Evolutionary conservation across 1,284 basidiomycete genomes (phyloP).

Genomic region (Pterula multifida): DNA sequence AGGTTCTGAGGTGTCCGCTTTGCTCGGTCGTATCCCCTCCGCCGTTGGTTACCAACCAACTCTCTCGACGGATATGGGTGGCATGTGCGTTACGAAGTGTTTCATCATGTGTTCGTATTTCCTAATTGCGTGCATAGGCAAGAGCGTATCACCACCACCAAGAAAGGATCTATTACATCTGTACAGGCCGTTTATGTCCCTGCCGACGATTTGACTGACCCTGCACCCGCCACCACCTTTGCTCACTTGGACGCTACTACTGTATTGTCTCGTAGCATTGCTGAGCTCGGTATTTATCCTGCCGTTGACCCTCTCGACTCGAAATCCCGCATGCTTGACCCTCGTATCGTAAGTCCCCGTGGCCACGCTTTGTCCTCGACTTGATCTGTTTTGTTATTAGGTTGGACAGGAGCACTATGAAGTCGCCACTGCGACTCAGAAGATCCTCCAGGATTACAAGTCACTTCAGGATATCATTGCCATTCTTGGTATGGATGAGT

Average conservation of each 20-base stretch:
- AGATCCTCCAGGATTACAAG: constrained; percentile 99
- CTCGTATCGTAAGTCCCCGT: constrained; percentile 75
- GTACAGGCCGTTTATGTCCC: constrained; percentile 99
- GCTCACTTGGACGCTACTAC: constrained; percentile 99
- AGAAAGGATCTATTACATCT: constrained; percentile 99
- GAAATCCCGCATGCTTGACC: constrained; percentile 99
- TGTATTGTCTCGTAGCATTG: constrained; percentile 96
- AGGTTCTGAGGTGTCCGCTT: constrained; percentile 98
- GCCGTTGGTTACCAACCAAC: constrained; percentile 99
- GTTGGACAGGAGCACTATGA: constrained; percentile 88
- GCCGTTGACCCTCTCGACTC: constrained; percentile 99
- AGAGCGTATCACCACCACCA: constrained; percentile 98
- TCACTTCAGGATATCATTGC: constrained; percentile 96
- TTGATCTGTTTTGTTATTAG: constrained; percentile 17
- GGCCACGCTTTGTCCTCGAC: constrained; percentile 5
- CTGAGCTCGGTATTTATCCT: constrained; percentile 99
- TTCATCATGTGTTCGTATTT: constrained; percentile 1
- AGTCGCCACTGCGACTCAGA: constrained; percentile 91
- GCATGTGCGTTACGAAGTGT: constrained; percentile 64
- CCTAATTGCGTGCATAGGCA: constrained; percentile 41
- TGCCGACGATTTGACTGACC: constrained; percentile 99
- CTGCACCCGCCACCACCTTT: constrained; percentile 97
- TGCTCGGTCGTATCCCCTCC: constrained; percentile 99
- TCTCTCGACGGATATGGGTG: constrained; percentile 99
- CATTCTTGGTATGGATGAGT: constrained; percentile 98